Percentiles rank a stretch among this genome's conserved stretches.
Evolutionary conservation across 805 yeast genomes (phyloP).

Genomic region (Saccharomycopsis fibuligera): DNA sequence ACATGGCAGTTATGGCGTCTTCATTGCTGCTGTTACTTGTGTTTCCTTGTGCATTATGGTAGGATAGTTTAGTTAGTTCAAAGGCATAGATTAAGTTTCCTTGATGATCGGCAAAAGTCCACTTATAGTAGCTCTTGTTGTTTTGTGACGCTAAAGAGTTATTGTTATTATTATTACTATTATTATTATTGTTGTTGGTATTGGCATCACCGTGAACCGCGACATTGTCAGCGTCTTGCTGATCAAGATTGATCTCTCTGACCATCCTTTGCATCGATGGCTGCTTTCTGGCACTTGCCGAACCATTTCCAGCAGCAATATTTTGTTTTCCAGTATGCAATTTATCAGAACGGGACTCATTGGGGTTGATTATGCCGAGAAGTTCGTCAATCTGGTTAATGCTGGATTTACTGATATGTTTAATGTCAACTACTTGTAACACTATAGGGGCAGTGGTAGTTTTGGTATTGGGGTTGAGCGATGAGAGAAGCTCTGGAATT

Average conservation of each 20-base stretch:
- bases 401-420: slow-evolving; percentile 46
- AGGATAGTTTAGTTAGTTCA: slow-evolving; percentile 43
- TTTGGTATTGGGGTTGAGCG: not conserved
- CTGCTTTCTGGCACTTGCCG: not conserved
- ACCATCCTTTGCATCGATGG: slow-evolving; percentile 17
- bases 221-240: too few relatives aligned
- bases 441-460: not conserved
- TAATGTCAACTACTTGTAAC: slow-evolving; percentile 33
- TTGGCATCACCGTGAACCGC: not conserved
- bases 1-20: not conserved
- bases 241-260: too few relatives aligned
- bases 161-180: not conserved
- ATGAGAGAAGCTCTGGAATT: not conserved
- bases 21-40: too few relatives aligned
- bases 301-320: not conserved
- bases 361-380: slow-evolving; percentile 39
- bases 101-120: slow-evolving; percentile 48
- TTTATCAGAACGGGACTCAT: slow-evolving; percentile 52
- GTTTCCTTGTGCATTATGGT: not conserved
- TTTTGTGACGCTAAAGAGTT: not conserved
- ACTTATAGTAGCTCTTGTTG: slow-evolving; percentile 38
- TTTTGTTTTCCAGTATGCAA: slow-evolving; percentile 28
- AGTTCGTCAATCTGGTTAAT: slow-evolving; percentile 47
- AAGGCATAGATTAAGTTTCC: slow-evolving; percentile 52
- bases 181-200: not conserved